Conservation (phyloP, 495 filamentous ascomycete genomes). For the Paragyromitra xinjiangensis region DNA sequence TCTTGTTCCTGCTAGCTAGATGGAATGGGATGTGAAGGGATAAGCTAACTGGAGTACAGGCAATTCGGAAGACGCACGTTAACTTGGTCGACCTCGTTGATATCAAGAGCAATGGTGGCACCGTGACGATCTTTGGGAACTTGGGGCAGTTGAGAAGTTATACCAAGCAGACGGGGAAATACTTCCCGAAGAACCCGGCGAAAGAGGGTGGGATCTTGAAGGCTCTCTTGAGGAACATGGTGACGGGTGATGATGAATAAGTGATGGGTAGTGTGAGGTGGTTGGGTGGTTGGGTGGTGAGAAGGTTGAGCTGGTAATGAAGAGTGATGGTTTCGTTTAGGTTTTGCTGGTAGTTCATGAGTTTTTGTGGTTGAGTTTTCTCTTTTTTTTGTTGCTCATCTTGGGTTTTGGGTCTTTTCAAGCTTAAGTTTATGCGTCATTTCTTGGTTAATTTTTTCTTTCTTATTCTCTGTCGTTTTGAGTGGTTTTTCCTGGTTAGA, state of each 20-base stretch:
- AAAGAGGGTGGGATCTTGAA: slow-evolving; percentile 45
- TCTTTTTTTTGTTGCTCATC: neutral
- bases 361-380: neutral
- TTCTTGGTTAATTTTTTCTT: neutral
- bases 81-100: slow-evolving; percentile 50
- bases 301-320: neutral
- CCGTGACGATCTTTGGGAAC: slow-evolving; percentile 17
- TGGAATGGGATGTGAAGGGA: neutral
- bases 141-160: slow-evolving; percentile 25
- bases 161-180: slow-evolving; percentile 31
- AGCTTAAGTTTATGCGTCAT: neutral
- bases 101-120: neutral
- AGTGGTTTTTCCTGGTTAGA: neutral
- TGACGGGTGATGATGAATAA: slow-evolving; percentile 8
- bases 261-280: neutral
- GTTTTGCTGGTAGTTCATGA: neutral
- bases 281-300: neutral
- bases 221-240: slow-evolving; percentile 44
- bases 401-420: neutral
- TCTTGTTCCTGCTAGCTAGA: neutral
- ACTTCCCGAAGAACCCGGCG: slow-evolving; percentile 39
- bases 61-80: slow-evolving; percentile 37
- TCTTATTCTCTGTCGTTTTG: neutral
- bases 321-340: neutral
- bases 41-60: slow-evolving; percentile 16